A percentile compares a stretch with the other conserved stretches of the same genome.
Evolutionary conservation across 1,284 basidiomycete genomes (phyloP).

Genomic region (Microbotryum saponariae): DNA sequence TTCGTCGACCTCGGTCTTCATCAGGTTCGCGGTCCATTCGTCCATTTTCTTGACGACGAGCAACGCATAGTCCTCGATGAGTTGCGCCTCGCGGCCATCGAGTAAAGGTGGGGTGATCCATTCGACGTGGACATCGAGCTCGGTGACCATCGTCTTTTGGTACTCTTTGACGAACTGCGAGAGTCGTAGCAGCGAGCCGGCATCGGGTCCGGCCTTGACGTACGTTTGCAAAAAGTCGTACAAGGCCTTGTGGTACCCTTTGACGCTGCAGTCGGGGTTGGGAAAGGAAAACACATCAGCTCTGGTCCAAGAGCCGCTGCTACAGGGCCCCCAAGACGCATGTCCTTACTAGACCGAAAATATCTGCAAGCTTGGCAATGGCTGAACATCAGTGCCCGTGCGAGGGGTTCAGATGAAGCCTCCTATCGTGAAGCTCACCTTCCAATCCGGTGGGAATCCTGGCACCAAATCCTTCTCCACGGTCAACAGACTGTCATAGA

Average conservation of each 20-base stretch:
- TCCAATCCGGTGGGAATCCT: slow-evolving; percentile 75
- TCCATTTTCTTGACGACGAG: slow-evolving; percentile 92
- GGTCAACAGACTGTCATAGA: slow-evolving; percentile 88
- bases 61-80: slow-evolving; percentile 92
- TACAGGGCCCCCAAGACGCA: not conserved
- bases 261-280: slow-evolving; percentile 53
- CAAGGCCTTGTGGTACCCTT: slow-evolving; percentile 86
- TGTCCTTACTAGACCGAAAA: slow-evolving; percentile 20
- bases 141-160: slow-evolving; percentile 80
- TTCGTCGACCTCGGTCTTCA: slow-evolving; percentile 79
- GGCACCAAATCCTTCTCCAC: slow-evolving; percentile 79
- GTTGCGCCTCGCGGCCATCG: slow-evolving; percentile 82
- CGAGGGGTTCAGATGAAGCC: not conserved
- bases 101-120: slow-evolving; percentile 81
- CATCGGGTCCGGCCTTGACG: slow-evolving; percentile 64
- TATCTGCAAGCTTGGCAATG: slow-evolving; percentile 5
- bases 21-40: slow-evolving; percentile 91
- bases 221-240: slow-evolving; percentile 66
- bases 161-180: slow-evolving; percentile 95
- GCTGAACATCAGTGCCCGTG: not conserved
- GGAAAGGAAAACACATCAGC: not conserved
- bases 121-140: slow-evolving; percentile 71
- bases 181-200: slow-evolving; percentile 72
- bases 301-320: not conserved
- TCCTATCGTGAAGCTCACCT: slow-evolving; percentile 21